Percentiles rank a stretch among this genome's conserved stretches.
Conservation (phyloP, 345 rosid species). For the Cardamine resedifolia region DNA sequence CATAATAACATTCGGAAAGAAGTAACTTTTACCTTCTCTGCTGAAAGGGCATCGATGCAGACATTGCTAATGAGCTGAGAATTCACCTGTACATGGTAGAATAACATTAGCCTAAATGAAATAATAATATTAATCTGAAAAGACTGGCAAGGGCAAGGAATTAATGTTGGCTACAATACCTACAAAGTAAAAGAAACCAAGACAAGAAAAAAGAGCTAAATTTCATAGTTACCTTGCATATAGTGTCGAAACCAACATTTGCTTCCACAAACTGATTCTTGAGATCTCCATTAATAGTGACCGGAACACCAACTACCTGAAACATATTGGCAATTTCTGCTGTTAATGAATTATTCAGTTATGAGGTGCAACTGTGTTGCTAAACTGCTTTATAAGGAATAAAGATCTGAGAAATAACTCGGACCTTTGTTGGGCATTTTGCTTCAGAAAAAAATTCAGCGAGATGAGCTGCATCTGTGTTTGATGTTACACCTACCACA, state of each 20-base stretch:
- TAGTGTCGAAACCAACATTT: constrained; percentile 94
- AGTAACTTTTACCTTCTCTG: constrained; percentile 70
- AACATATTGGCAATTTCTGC: constrained; percentile 1
- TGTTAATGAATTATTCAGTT: not conserved
- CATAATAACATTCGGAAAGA: not conserved
- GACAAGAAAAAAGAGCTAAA: not conserved
- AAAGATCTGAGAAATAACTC: not conserved
- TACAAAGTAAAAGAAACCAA: not conserved
- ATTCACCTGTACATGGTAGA: constrained; percentile 61
- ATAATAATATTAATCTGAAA: constrained; percentile 7
- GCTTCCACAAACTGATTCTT: constrained; percentile 95
- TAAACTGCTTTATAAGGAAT: not conserved
- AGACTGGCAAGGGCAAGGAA: not conserved
- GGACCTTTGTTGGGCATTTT: constrained; percentile 81
- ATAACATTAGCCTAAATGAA: constrained; percentile 12
- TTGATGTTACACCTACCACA: constrained; percentile 78
- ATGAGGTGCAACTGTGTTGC: not conserved
- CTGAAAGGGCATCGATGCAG: constrained; percentile 97
- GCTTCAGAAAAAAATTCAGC: constrained; percentile 95
- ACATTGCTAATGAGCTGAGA: constrained; percentile 97
- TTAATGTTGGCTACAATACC: not conserved
- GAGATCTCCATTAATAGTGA: constrained; percentile 94
- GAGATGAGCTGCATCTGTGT: constrained; percentile 98
- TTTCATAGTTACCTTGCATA: constrained; percentile 66
- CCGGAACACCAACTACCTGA: constrained; percentile 98